These are phyloP conservation scores for Thermochaetoides thermophila DNA, from an alignment of 495 filamentous ascomycete species.

Conservation along the genomic window DNA sequence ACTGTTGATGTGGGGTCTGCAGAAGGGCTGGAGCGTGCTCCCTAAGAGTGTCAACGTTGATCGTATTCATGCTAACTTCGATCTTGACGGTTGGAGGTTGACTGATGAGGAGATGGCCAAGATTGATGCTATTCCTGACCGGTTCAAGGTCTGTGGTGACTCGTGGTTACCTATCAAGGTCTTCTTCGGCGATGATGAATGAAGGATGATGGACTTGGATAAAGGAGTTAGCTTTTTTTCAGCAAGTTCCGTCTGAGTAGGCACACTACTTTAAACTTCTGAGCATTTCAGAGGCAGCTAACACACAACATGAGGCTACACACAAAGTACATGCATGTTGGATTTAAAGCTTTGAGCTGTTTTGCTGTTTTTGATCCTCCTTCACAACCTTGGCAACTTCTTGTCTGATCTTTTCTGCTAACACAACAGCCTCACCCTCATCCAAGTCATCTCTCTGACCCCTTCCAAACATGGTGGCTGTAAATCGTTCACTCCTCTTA, in stretches of 20 bases:
- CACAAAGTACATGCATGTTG: no score
- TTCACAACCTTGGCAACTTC: constrained; percentile 41
- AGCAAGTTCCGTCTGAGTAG: no score
- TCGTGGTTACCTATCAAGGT: constrained; percentile 61
- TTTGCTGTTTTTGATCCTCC: constrained; percentile 15
- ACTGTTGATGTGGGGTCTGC: constrained; percentile 52
- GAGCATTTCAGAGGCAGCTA: no score
- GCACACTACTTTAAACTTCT: neutral
- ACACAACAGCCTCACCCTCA: constrained; percentile 57
- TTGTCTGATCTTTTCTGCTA: constrained; percentile 48
- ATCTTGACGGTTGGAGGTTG: constrained; percentile 51
- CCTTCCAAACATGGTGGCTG: constrained; percentile 65
- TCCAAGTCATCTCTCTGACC: constrained; percentile 72
- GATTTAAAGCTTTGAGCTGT: no score
- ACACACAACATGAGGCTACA: no score
- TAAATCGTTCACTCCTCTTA: constrained; percentile 35
- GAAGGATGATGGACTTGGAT: no score
- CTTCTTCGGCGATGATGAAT: constrained; percentile 76
- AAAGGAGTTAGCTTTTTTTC: no score
- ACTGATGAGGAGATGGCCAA: constrained; percentile 47
- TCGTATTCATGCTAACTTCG: constrained; percentile 46
- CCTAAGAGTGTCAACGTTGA: constrained; percentile 51
- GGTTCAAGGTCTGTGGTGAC: constrained; percentile 64
- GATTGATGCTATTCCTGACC: constrained; percentile 47
- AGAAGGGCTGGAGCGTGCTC: constrained; percentile 59